Conservation (phyloP, 2,329 filamentous ascomycete species). For the Stemphylium lycopersici region DNA sequence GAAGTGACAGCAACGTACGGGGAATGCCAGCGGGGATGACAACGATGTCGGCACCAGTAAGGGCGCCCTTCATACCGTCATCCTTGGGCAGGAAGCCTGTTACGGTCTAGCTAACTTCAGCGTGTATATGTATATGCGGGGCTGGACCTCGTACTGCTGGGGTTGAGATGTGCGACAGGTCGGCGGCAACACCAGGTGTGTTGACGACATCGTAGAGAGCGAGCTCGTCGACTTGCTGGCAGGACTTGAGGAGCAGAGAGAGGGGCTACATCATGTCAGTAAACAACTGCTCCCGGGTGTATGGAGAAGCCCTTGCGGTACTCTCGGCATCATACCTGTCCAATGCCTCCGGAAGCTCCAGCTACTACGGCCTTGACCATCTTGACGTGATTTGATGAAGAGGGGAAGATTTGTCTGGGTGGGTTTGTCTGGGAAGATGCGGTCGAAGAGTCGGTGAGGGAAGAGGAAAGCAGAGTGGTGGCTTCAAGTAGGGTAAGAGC, state of each 20-base stretch:
- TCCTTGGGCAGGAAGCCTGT: constrained; percentile 87
- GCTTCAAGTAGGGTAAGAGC: constrained; percentile 32
- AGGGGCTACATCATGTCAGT: constrained; percentile 69
- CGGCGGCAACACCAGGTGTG: constrained; percentile 92
- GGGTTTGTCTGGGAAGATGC: constrained; percentile 5
- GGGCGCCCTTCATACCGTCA: constrained; percentile 80
- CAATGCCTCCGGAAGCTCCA: constrained; percentile 97
- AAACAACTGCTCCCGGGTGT: background rate
- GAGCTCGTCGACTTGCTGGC: constrained; percentile 86
- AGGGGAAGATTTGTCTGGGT: constrained; percentile 21
- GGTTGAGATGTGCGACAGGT: constrained; percentile 96
- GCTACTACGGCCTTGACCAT: constrained; percentile 68
- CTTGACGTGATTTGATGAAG: constrained; percentile 20
- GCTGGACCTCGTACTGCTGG: constrained; percentile 66
- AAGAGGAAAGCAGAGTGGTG: constrained; percentile 20
- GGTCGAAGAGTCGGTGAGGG: constrained; percentile 26
- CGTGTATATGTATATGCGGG: constrained; percentile 9
- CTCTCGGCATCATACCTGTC: constrained; percentile 69
- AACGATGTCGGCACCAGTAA: constrained; percentile 93
- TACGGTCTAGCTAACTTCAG: constrained; percentile 64
- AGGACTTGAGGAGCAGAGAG: constrained; percentile 93
- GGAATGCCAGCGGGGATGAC: constrained; percentile 98
- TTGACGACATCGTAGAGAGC: constrained; percentile 99
- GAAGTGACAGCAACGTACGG: constrained; percentile 61
- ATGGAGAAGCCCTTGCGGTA: background rate